Percentiles rank a stretch among this genome's conserved stretches.
These are phyloP conservation scores for Tetracladium setigerum DNA, from an alignment of 495 filamentous ascomycete genomes.

Conservation along the genomic window DNA sequence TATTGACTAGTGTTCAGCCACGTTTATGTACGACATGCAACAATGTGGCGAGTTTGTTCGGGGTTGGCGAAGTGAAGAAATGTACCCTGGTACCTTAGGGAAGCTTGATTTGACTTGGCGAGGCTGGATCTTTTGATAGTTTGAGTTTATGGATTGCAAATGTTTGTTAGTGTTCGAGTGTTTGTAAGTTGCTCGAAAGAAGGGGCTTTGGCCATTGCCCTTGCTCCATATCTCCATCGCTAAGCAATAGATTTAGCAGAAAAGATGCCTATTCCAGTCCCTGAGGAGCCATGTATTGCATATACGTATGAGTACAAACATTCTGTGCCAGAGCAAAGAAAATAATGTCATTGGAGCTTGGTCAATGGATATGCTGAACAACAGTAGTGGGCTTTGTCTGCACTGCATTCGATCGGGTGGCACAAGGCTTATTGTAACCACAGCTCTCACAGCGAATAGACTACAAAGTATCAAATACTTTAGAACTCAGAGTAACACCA, in stretches of 20 bases:
- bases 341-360: conserved; percentile 3
- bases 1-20: no score
- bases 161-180: no score
- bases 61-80: no score
- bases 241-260: conserved; percentile 14
- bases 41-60: no score
- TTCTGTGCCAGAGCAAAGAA: conserved; percentile 11
- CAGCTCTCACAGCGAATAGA: neutral
- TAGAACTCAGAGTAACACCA: no score
- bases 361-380: conserved; percentile 7
- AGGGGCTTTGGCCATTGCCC: conserved; percentile 9
- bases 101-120: no score
- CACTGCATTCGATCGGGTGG: conserved; percentile 13
- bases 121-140: no score
- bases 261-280: conserved; percentile 11
- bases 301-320: conserved; percentile 9
- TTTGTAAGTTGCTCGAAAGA: conserved; percentile 11
- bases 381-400: conserved; percentile 12
- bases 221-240: conserved; percentile 11
- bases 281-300: conserved; percentile 10
- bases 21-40: no score
- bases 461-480: no score
- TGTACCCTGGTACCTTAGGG: no score
- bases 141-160: no score
- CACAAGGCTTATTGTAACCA: conserved; percentile 7